Evolutionary conservation across 2,329 filamentous ascomycete species (phyloP), one percentile per base, ranked within the genome.

Genomic region (Arthrobotrys sinensis): DNA sequence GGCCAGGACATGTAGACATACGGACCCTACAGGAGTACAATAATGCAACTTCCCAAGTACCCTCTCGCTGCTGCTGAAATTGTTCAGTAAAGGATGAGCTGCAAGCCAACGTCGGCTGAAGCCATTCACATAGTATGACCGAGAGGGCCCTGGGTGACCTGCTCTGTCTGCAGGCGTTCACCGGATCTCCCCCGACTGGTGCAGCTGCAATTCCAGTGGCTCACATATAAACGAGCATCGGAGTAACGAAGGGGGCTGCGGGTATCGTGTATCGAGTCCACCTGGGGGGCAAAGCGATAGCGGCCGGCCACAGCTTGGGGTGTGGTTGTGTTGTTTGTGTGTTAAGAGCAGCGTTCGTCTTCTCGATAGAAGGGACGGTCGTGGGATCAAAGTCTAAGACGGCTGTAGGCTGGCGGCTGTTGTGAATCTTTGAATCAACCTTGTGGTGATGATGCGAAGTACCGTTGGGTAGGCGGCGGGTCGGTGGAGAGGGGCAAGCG

Each of bases 401-500:
- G 12, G 40, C 40, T 38, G 8, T 8, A n/a, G 21, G 45, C 40
- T 38, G 8, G 32, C 32, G 21, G 45, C 10, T 12, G 53, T 43
- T 53, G 32, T 21, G 7, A 45, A 19, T 69, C 65, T 40, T 40
- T 55, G 24, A 43, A 57, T 69, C 38, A 24, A 7, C 14, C 38
- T 48, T n/a, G 38, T 36, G 19, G 64, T 55, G 34, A 34, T 53
- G n/a, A 28, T 52, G 45, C 46, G 21, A 40, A 55, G 46, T 34
- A 55, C 36, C 14, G 34, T 43, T 43, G 6, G 43, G 34, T 36
- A 62, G 32, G 60, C 50, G 64, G 65, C 46, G n/a, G 38, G n/a
- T 66, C 40, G 65, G 66, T 36, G 57, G 65, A 62, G 73, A 66
- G 66, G 73, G 71, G 50, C 73, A 70, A 71, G 66, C 73, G 65